Evolutionary conservation across 805 yeast genomes (phyloP), one percentile per base, ranked within the genome.

Genomic region (Zygosaccharomyces bisporus): DNA sequence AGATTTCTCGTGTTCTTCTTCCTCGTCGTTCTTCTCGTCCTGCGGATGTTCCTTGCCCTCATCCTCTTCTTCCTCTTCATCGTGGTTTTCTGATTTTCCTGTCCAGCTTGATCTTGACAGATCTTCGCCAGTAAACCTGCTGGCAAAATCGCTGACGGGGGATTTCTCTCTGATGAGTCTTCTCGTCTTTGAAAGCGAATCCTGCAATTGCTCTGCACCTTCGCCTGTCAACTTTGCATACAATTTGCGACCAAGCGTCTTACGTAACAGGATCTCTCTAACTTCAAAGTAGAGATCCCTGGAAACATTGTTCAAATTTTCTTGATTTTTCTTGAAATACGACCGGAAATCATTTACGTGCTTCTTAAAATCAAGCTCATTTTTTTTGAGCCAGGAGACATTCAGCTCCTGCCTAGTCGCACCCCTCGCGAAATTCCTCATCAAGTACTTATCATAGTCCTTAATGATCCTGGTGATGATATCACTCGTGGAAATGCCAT

Each of bases 401-500:
- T 93, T 93, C 58, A 93, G 77, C 60, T 93, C 99, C 64, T 93
- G 88, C 60, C 99, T 77, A 2, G 97, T 86, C 8, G 96, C 98
- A 38, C 99, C 99, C 54, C 99, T 78, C 12, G 96, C 96, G 67
- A 93, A 91, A 70, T 93, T 93, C 63, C 99, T 80, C 93, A 91
- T 84, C 65, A 93, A 72, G 66, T 93, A 93, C 69, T 90, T 88
- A 71, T 93, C 99, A 68, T 93, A 93, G 68, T 93, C 98, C 56
- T 93, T 78, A 56, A 93, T 90, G 56, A 93, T 87, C 61, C 86
- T 88, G 50, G 98, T 91, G 60, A 93, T 93, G 54, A 93, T 91
- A 64, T 91, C 98, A 25, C 95, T 84, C 1, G 99, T 93, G 16
- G 96, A 86, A 34, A 93, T 82, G 9, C 99, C 99, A 53, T 90